Evolutionary conservation across 108 stramenopile species (phyloP).

Genomic region (Aurantiochytrium sp.): DNA sequence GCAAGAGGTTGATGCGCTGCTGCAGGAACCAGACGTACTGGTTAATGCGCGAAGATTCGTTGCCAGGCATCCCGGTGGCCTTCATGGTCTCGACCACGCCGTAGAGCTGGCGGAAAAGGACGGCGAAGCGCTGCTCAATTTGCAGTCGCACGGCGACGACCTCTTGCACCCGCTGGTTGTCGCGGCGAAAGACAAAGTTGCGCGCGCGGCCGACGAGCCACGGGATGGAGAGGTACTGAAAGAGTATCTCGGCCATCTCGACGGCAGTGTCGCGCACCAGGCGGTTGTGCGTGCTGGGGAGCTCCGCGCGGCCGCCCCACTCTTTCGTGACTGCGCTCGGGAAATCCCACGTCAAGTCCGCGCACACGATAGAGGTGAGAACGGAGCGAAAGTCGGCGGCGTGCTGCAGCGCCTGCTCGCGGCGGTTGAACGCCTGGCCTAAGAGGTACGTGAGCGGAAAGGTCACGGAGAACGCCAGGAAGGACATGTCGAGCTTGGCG

Average conservation of each 20-base stretch:
- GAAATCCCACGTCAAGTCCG: neutral
- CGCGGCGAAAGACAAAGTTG: neutral
- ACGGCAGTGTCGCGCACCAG: neutral
- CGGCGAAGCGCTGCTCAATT: neutral
- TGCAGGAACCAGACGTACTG: conserved; percentile 18
- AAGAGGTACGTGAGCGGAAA: neutral
- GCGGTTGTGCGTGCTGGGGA: neutral
- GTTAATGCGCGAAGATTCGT: neutral
- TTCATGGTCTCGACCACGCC: neutral
- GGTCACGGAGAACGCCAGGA: neutral
- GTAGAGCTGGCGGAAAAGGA: neutral
- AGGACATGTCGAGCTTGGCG: neutral
- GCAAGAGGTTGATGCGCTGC: neutral
- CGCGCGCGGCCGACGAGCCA: neutral
- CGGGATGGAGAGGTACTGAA: conserved; percentile 1
- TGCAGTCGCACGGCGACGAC: neutral
- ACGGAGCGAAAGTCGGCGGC: neutral
- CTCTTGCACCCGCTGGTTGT: neutral
- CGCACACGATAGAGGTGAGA: neutral
- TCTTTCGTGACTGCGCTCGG: neutral
- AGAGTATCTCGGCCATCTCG: neutral
- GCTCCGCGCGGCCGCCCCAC: neutral
- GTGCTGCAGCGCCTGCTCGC: neutral
- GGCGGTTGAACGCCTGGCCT: neutral
- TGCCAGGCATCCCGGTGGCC: neutral